A percentile compares a stretch with the other conserved stretches of the same genome.
Evolutionary conservation across 495 filamentous ascomycete species (phyloP).

Genomic region (Xanthoparmelia taractica): DNA sequence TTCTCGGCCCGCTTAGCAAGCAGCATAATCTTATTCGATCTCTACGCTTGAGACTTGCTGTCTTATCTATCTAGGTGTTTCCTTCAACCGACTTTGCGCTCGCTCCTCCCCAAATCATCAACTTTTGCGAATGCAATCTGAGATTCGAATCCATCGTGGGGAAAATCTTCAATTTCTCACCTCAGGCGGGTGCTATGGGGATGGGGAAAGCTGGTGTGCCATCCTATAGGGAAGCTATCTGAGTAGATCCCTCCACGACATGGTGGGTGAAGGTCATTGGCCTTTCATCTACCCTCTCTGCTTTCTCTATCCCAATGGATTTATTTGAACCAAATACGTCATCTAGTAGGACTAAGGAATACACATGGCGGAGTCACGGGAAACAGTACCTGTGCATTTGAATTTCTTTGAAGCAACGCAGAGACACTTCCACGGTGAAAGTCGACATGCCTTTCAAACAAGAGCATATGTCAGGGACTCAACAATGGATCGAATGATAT

Average conservation of each 20-base stretch:
- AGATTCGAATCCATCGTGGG: conserved; percentile 40
- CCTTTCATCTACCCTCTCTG: not conserved
- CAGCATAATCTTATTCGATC: too few species aligned
- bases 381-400: too few species aligned
- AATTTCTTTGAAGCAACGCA: too few species aligned
- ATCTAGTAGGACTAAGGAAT: too few species aligned
- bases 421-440: too few species aligned
- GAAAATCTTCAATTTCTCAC: conserved; percentile 45
- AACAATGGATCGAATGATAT: too few species aligned
- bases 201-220: conserved; percentile 58
- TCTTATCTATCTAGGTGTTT: conserved; percentile 25
- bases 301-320: conserved; percentile 22
- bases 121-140: conserved; percentile 48
- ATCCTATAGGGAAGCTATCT: conserved; percentile 62
- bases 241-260: conserved; percentile 59
- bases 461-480: too few species aligned
- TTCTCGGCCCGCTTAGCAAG: conserved; percentile 37
- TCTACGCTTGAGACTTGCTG: too few species aligned
- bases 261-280: conserved; percentile 42
- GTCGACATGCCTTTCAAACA: too few species aligned
- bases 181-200: conserved; percentile 15
- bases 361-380: too few species aligned
- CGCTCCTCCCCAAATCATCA: conserved; percentile 45
- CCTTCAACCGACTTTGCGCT: conserved; percentile 37
- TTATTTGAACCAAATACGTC: too few species aligned